Conservation (phyloP, 306 rosid species). For the Potentilla sterilis region DNA sequence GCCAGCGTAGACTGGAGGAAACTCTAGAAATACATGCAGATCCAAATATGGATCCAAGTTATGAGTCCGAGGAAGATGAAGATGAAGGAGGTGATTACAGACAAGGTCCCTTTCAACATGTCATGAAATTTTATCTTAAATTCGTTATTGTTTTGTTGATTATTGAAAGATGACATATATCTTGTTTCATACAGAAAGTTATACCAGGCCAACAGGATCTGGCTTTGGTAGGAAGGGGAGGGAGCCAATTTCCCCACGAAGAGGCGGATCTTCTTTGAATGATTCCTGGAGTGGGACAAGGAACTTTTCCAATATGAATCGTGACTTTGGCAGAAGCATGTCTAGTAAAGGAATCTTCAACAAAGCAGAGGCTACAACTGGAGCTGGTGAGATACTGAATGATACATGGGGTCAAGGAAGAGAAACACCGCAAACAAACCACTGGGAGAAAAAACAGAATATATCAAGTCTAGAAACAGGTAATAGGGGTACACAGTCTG, state of each 20-base stretch:
- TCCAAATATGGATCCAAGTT: slow-evolving; percentile 96
- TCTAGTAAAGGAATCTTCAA: slow-evolving; percentile 65
- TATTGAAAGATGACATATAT: slow-evolving; percentile 13
- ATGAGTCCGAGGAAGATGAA: slow-evolving; percentile 92
- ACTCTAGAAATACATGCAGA: slow-evolving; percentile 83
- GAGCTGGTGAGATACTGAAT: slow-evolving; percentile 48
- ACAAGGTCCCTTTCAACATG: slow-evolving; percentile 43
- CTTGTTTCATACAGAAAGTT: slow-evolving; percentile 61
- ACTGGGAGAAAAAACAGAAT: slow-evolving; percentile 66
- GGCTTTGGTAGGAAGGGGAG: slow-evolving; percentile 75
- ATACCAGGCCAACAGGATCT: slow-evolving; percentile 62
- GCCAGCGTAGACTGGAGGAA: slow-evolving; percentile 94
- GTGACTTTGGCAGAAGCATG: slow-evolving; percentile 61
- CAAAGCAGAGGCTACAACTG: slow-evolving; percentile 58
- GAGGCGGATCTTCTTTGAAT: slow-evolving; percentile 51
- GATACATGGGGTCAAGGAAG: slow-evolving; percentile 69
- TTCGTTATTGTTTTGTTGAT: background rate
- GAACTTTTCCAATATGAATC: slow-evolving; percentile 53
- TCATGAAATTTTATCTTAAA: slow-evolving; percentile 15
- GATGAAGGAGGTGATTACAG: slow-evolving; percentile 66
- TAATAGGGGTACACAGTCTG: slow-evolving; percentile 44
- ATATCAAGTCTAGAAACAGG: slow-evolving; percentile 48
- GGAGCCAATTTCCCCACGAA: slow-evolving; percentile 76
- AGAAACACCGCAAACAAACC: slow-evolving; percentile 55
- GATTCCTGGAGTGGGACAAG: slow-evolving; percentile 80